A percentile compares a stretch with the other conserved stretches of the same genome.
phyloP scores from a whole-genome alignment of 306 rosid species.

The Psophocarpus tetragonolobus region DNA sequence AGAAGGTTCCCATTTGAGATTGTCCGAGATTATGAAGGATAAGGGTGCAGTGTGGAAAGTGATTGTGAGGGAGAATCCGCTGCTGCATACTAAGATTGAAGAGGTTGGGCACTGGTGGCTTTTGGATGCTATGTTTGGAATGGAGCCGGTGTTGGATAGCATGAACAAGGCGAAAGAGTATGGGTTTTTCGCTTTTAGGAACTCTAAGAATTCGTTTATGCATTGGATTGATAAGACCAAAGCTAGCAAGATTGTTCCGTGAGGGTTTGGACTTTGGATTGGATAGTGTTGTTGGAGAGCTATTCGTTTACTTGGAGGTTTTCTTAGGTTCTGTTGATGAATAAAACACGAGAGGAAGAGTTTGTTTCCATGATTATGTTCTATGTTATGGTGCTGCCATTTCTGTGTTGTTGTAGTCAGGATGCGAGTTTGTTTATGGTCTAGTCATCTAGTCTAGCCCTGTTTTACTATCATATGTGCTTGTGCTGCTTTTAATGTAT shows the following conservation, averaged over 20 bases:
- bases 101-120: slow-evolving; percentile 66
- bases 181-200: slow-evolving; percentile 71
- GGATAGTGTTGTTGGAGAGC: no score
- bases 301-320: not conserved
- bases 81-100: slow-evolving; percentile 44
- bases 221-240: slow-evolving; percentile 57
- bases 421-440: not conserved
- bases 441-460: not conserved
- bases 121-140: slow-evolving; percentile 34
- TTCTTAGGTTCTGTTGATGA: not conserved
- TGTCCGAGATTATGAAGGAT: slow-evolving; percentile 58
- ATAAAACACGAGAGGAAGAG: not conserved
- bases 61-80: slow-evolving; percentile 55
- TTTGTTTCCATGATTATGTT: not conserved
- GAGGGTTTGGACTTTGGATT: no score
- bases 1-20: slow-evolving; percentile 35
- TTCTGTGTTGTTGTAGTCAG: not conserved
- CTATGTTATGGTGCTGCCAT: not conserved
- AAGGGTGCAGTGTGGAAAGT: slow-evolving; percentile 58
- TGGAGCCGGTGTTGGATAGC: slow-evolving; percentile 24
- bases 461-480: not conserved
- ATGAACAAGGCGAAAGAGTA: slow-evolving; percentile 76
- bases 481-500: not conserved
- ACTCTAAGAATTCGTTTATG: slow-evolving; percentile 47
- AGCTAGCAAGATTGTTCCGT: slow-evolving; percentile 60